Evolutionary conservation across 805 yeast genomes (phyloP), one percentile per base, ranked within the genome.

Genomic region (Ogataea trehalophila): DNA sequence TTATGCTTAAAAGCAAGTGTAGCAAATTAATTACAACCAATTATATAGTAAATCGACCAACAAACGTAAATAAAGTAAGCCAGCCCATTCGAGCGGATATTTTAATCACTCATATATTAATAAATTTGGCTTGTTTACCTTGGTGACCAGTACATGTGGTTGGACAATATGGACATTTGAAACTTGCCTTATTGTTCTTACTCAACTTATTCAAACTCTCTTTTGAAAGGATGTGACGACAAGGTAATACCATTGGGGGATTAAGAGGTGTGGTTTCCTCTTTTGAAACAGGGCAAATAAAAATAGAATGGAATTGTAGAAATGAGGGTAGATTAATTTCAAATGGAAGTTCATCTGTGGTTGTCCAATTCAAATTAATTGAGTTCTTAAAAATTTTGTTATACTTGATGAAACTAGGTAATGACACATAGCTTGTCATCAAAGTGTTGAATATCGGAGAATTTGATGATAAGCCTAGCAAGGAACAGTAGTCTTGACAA

Each of bases 81-180:
- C 14, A 18, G 9, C 8, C 6, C 6, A 22, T 18, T n/a, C 13
- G 18, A 37, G 40, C 31, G 11, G 31, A 2, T 3, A 29, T 6
- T n/a, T n/a, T n/a, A 13, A 9, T 17, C 14, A 7, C 15, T 56
- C 59, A 58, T 59, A 55, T 58, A 59, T 66, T 50, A 54, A 65
- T 56, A 66, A 82, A 73, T 53, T 68, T 58, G 37, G 80, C 76
- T 52, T 74, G 61, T 46, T 64, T 55, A 53, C 81, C 73, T 55
- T 66, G 77, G 26, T 58, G 63, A 39, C 60, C 68, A 23, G 63
- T 60, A 5, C 77, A 70, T 39, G 73, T 76, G 6, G 66, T 65
- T 0, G 89, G 88, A 59, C 90, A 84, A 55, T 84, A 84, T 1
- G 89, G 90, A 60, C 90, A 84, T 59, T 83, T 83, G 66, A 83